A percentile compares a stretch with the other conserved stretches of the same genome.
Evolutionary conservation across 371 early-diverging fungal genomes (phyloP).

Genomic region (Haplosporangium sp.): DNA sequence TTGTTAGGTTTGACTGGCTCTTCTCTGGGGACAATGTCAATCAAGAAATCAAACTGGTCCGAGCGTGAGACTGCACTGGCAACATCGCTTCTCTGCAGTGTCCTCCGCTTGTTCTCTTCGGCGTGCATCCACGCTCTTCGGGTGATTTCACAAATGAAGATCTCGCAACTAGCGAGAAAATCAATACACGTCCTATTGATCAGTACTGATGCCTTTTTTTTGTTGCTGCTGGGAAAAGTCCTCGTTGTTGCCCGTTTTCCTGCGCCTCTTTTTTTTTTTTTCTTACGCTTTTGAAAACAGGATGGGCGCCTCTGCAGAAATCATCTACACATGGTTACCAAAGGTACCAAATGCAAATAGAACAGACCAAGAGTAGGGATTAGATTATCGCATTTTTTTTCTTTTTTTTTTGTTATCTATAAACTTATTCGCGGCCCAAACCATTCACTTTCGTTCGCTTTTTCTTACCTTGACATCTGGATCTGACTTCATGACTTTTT

Average conservation of each 20-base stretch:
- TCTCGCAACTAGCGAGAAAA: constrained; percentile 72
- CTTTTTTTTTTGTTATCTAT: too few relatives aligned
- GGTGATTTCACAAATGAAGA: constrained; percentile 92
- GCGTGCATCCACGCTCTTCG: constrained; percentile 93
- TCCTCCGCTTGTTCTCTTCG: constrained; percentile 92
- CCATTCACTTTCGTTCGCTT: neutral
- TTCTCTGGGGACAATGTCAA: constrained; percentile 90
- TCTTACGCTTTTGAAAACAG: constrained; percentile 57
- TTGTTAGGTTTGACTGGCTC: constrained; percentile 51
- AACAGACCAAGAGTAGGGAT: too few relatives aligned
- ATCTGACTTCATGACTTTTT: constrained; percentile 96
- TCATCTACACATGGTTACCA: constrained; percentile 65
- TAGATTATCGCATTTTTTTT: too few relatives aligned
- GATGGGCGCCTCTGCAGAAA: constrained; percentile 72
- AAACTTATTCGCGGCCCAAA: too few relatives aligned
- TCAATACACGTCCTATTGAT: too few relatives aligned
- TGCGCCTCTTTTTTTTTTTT: neutral
- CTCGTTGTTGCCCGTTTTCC: neutral
- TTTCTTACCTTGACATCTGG: constrained; percentile 82
- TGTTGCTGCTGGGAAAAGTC: neutral
- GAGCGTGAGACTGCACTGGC: constrained; percentile 81
- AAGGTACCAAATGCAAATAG: too few relatives aligned
- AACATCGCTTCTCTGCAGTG: constrained; percentile 89
- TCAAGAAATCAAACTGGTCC: constrained; percentile 92
- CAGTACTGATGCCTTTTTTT: neutral